Evolutionary conservation across 2,329 filamentous ascomycete species (phyloP).

Genomic region (Penicillium frequentans): DNA sequence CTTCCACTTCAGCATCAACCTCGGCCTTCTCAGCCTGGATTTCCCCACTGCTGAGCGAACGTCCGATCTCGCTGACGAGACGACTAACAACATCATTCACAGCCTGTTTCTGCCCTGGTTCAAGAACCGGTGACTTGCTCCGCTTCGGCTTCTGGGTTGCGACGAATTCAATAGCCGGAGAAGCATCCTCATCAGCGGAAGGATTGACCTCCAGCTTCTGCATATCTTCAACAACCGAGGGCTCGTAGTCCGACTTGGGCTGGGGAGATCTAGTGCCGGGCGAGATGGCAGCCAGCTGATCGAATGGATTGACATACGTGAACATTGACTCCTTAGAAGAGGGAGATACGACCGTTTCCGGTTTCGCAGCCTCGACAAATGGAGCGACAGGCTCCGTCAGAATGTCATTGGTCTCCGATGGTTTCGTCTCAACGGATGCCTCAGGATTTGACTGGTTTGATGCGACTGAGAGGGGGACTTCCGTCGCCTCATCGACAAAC

Average conservation of each 20-base stretch:
- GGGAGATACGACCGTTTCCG: constrained; percentile 41
- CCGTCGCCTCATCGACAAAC: constrained; percentile 25
- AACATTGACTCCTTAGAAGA: constrained; percentile 3
- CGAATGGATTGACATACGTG: constrained; percentile 72
- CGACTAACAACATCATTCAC: constrained; percentile 70
- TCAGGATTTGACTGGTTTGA: constrained; percentile 31
- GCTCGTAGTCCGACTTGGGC: constrained; percentile 40
- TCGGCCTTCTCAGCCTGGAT: not conserved
- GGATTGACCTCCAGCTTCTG: constrained; percentile 24
- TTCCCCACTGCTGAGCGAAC: constrained; percentile 48
- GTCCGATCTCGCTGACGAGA: constrained; percentile 60
- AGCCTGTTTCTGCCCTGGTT: constrained; percentile 56
- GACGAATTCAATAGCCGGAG: constrained; percentile 7
- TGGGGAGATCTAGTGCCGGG: constrained; percentile 60
- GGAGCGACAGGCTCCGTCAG: constrained; percentile 1
- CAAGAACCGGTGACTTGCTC: constrained; percentile 26
- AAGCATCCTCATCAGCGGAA: constrained; percentile 20
- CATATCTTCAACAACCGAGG: constrained; percentile 38
- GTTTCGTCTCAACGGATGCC: not conserved
- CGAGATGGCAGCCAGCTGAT: constrained; percentile 66
- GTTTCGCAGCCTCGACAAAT: constrained; percentile 23
- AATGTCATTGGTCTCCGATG: not conserved
- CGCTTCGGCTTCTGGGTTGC: constrained; percentile 15
- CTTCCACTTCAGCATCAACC: constrained; percentile 52
- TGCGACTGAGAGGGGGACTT: constrained; percentile 42